Evolutionary conservation across 495 filamentous ascomycete species (phyloP).

Genomic region (Aspergillus sparsus): DNA sequence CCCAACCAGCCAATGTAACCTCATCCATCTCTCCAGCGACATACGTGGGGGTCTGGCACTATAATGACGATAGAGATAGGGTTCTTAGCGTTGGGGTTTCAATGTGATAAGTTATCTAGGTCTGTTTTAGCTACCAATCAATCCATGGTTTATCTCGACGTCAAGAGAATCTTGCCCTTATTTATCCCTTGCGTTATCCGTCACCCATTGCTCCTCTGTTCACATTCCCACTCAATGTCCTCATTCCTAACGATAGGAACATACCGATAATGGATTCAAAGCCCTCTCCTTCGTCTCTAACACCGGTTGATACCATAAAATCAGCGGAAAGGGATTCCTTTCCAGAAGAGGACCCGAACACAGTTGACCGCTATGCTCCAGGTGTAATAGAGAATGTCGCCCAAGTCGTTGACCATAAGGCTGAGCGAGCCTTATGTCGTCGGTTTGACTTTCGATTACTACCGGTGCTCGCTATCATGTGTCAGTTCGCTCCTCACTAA

Average conservation of each 20-base stretch:
- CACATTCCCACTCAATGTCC: neutral
- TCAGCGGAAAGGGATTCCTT: slow-evolving; percentile 4
- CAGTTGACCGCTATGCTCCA: slow-evolving; percentile 32
- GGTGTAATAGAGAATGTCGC: slow-evolving; percentile 41
- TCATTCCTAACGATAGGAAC: neutral
- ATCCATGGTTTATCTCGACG: neutral
- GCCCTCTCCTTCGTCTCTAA: slow-evolving; percentile 11
- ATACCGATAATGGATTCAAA: slow-evolving; percentile 11
- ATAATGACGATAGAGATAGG: slow-evolving; percentile 13
- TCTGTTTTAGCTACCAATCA: neutral
- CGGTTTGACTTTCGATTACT: slow-evolving; percentile 65
- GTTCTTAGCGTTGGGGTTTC: slow-evolving; percentile 5
- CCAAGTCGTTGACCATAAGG: slow-evolving; percentile 45
- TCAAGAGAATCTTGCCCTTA: slow-evolving; percentile 6
- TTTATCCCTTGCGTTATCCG: slow-evolving; percentile 18
- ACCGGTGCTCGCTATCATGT: slow-evolving; percentile 66
- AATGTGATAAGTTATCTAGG: slow-evolving; percentile 15
- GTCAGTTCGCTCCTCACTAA: slow-evolving; percentile 32
- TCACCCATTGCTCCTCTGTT: neutral
- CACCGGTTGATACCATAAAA: slow-evolving; percentile 7
- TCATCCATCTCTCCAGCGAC: neutral
- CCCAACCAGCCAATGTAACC: slow-evolving; percentile 22
- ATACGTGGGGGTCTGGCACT: slow-evolving; percentile 1
- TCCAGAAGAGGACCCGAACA: slow-evolving; percentile 33
- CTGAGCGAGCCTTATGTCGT: slow-evolving; percentile 63